These are phyloP conservation scores for Aegilops bicornis DNA, from an alignment of 176 grass and related monocot species.

Conservation along the genomic window DNA sequence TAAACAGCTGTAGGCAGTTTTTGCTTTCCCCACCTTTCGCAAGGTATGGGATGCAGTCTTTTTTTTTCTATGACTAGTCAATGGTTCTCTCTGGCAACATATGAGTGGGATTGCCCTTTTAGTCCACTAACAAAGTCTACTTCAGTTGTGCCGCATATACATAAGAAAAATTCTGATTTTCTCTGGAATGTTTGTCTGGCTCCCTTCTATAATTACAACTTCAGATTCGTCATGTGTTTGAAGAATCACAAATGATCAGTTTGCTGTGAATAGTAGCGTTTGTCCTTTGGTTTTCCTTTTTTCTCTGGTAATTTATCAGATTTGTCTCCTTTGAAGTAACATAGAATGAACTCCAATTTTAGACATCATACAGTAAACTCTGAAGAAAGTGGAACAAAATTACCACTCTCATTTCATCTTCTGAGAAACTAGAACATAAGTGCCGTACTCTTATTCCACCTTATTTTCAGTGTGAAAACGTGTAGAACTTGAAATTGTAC, in stretches of 20 bases:
- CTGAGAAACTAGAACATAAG: neutral
- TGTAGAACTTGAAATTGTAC: neutral
- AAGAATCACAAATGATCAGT: neutral
- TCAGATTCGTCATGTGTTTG: neutral
- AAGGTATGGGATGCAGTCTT: neutral
- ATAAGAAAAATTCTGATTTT: neutral
- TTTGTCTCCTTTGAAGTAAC: neutral
- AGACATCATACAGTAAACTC: neutral
- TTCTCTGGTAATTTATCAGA: neutral
- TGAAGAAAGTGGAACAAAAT: conserved; percentile 12
- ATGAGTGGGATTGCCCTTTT: neutral
- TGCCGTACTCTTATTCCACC: neutral
- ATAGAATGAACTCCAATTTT: conserved; percentile 1
- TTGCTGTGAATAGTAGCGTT: neutral
- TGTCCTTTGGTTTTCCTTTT: conserved; percentile 3
- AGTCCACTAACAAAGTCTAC: neutral
- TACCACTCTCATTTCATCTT: conserved; percentile 1
- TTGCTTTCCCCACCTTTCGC: neutral
- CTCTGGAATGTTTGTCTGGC: neutral
- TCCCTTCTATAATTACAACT: neutral
- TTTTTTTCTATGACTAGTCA: neutral
- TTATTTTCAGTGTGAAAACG: neutral
- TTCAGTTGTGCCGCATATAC: neutral
- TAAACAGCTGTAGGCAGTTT: neutral
- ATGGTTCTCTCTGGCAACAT: neutral